phyloP scores from a whole-genome alignment of 2,329 filamentous ascomycete genomes.

The Penicillium sp. region DNA sequence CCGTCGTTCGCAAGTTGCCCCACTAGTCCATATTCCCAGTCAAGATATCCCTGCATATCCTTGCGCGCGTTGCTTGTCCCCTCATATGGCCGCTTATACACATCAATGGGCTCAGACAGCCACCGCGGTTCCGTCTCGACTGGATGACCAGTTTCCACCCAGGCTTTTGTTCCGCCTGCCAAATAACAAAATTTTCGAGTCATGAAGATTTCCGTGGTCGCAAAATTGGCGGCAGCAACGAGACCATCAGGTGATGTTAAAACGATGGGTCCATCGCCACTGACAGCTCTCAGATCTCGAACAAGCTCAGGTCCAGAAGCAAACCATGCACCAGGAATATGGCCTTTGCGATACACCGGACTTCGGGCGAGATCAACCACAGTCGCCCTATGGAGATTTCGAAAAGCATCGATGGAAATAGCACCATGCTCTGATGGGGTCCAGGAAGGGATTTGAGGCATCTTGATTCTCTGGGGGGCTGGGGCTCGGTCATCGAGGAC shows the following conservation, averaged over 20 bases:
- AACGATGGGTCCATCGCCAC: slow-evolving; percentile 23
- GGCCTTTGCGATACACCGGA: slow-evolving; percentile 29
- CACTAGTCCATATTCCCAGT: slow-evolving; percentile 36
- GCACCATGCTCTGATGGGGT: background rate
- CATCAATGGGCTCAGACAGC: slow-evolving; percentile 33
- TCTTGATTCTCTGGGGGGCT: slow-evolving; percentile 5
- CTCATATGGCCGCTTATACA: slow-evolving; percentile 36
- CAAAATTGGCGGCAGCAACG: slow-evolving; percentile 13
- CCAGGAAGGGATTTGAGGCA: background rate
- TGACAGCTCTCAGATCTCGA: slow-evolving; percentile 22
- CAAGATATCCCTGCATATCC: slow-evolving; percentile 35
- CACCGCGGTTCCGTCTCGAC: slow-evolving; percentile 29
- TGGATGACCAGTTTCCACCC: slow-evolving; percentile 19
- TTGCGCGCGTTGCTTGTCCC: slow-evolving; percentile 30
- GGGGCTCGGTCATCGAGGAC: slow-evolving; percentile 18
- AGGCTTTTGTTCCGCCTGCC: slow-evolving; percentile 28
- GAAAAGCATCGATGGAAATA: slow-evolving; percentile 14
- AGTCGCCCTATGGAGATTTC: slow-evolving; percentile 12
- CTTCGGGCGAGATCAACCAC: slow-evolving; percentile 33
- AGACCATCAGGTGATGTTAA: slow-evolving; percentile 23
- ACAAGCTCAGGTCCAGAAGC: slow-evolving; percentile 33
- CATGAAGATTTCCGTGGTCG: background rate
- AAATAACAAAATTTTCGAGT: slow-evolving; percentile 19
- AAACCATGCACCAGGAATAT: slow-evolving; percentile 32
- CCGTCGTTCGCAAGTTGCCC: slow-evolving; percentile 31